Base-by-base conservation (phyloP, 2,329 filamentous ascomycete species). In the Pseudogymnoascus sp. region DNA sequence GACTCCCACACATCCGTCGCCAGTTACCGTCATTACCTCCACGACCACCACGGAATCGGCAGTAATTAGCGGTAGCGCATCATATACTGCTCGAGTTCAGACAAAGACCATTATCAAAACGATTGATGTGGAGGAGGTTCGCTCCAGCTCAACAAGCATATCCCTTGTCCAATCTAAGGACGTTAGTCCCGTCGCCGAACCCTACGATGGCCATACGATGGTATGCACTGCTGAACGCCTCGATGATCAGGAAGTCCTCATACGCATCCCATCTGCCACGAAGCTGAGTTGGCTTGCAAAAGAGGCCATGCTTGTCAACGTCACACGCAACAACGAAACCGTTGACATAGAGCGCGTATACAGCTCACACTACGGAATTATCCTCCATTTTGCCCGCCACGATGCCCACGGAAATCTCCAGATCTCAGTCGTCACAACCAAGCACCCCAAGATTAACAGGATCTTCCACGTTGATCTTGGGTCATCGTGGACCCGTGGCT, bases 401-500 rank as follows among this genome's bases (percentile, higher is more conserved):
- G 84, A 88, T 65, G 82, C 84, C 5, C 75, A 84, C 65, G 86
- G 85, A 34, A 72, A 83, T 38, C 73, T 88, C 60, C 83, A 83
- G 62, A 77, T 89, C 50, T 80, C 81, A 1, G 78, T 89, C 37
- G 77, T 81, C 62, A 85, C 85, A 0, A 83, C 78, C 12, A 83
- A 79, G 63, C 82, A 82, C 65, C 86, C 86, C 23, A 83, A 80
- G 71, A 78, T 87, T 66, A 83, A 83, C 69, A 84, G 87, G 74
- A 82, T 81, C 0, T 84, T 87, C 71, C 79, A 81, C 40, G 74
- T 88, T 31, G 81, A 86, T 70, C 85, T 88, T 72, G 83, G 84
- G 28, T 68, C 66, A 1, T 66, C 65, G 42, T 31, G 68, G 44
- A 65, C 65, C 50, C 70, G 70, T 42, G 61, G 64, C 50, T 66